These are phyloP conservation scores for Ophiostoma fasciatum DNA, from an alignment of 2,329 filamentous ascomycete genomes.

Conservation along the genomic window DNA sequence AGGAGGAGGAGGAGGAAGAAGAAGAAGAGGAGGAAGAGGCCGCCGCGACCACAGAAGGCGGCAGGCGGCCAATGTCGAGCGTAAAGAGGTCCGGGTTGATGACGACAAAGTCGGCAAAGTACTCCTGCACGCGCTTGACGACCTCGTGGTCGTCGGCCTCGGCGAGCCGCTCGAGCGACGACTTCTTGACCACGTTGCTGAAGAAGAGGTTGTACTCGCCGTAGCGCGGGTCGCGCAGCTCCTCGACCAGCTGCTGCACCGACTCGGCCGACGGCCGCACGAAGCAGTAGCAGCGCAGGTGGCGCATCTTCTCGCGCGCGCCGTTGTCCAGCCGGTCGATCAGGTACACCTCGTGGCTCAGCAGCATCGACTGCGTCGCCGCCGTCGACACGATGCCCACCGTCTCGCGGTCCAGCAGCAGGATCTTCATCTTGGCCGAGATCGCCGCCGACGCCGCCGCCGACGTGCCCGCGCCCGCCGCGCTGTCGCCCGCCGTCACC, in stretches of 20 bases:
- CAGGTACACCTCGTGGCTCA: conserved; percentile 95
- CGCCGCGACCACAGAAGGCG: too few relatives aligned
- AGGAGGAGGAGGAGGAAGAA: conserved; percentile 1
- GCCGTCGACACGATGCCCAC: conserved; percentile 88
- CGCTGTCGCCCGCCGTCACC: conserved; percentile 67
- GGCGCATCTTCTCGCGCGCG: conserved; percentile 91
- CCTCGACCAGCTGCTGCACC: conserved; percentile 86
- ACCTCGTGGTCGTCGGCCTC: conserved; percentile 98
- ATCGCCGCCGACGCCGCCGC: conserved; percentile 46
- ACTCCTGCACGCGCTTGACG: conserved; percentile 83
- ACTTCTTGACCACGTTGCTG: conserved; percentile 96
- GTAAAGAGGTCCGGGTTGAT: conserved; percentile 91
- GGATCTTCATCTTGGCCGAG: conserved; percentile 93
- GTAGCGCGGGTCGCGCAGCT: conserved; percentile 90
- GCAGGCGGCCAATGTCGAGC: conserved; percentile 43
- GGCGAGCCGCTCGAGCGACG: conserved; percentile 78
- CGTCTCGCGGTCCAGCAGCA: conserved; percentile 86
- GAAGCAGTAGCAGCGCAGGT: conserved; percentile 85
- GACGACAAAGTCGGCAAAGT: conserved; percentile 91
- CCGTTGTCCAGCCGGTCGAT: conserved; percentile 89
- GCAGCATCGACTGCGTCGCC: conserved; percentile 83
- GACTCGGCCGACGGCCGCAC: conserved; percentile 84
- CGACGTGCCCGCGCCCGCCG: conserved; percentile 37
- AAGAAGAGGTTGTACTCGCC: conserved; percentile 97
- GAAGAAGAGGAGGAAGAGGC: too few relatives aligned